Percentiles rank a stretch among this genome's conserved stretches.
Conservation (phyloP, 169 alveolate genomes). For the Cryptosporidium xiaoi region DNA sequence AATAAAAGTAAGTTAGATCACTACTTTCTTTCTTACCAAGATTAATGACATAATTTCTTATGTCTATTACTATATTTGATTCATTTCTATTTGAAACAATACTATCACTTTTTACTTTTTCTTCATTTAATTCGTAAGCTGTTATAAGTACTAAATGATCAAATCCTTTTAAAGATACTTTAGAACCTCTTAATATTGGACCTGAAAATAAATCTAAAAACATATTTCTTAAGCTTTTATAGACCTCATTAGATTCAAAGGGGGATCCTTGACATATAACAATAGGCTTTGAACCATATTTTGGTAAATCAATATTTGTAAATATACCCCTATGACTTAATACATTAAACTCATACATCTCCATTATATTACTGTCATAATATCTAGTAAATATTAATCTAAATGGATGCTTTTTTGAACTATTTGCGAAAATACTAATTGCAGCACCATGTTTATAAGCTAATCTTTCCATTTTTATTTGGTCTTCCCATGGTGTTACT, state of each 20-base stretch:
- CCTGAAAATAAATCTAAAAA: slow-evolving; percentile 64
- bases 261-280: slow-evolving; percentile 73
- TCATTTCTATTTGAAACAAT: slow-evolving; percentile 1
- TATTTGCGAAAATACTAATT: slow-evolving; percentile 68
- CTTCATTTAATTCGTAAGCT: slow-evolving; percentile 28
- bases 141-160: slow-evolving; percentile 51
- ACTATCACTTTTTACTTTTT: background rate
- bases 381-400: slow-evolving; percentile 52
- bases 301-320: slow-evolving; percentile 32
- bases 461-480: slow-evolving; percentile 43
- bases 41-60: slow-evolving; percentile 34
- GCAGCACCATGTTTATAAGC: slow-evolving; percentile 62
- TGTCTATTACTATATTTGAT: slow-evolving; percentile 23
- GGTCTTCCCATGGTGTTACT: slow-evolving; percentile 60
- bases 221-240: slow-evolving; percentile 45
- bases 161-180: slow-evolving; percentile 48
- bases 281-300: slow-evolving; percentile 61
- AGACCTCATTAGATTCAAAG: slow-evolving; percentile 56
- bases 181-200: slow-evolving; percentile 56
- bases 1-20: background rate
- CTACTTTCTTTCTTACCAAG: slow-evolving; percentile 3
- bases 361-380: slow-evolving; percentile 61
- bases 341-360: slow-evolving; percentile 67
- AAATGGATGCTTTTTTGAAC: slow-evolving; percentile 66
- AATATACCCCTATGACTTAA: slow-evolving; percentile 30